A percentile compares a stretch with the other conserved stretches of the same genome.
These are phyloP conservation scores for Hymenotorrendiella dingleyae DNA, from an alignment of 2,329 filamentous ascomycete genomes.

Conservation along the genomic window DNA sequence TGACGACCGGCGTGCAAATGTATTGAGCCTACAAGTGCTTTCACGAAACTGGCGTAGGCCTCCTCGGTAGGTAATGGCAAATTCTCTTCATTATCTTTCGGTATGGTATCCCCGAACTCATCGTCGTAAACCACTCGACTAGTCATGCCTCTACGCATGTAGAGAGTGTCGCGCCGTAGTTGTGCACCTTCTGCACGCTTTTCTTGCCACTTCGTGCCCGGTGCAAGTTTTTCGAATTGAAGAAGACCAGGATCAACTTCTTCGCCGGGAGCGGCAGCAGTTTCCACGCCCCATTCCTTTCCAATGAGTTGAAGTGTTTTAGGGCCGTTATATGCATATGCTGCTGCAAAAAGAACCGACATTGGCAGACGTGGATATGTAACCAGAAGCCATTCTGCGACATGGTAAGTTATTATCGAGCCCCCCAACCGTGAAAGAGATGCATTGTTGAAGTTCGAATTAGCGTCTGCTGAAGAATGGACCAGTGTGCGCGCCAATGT, in stretches of 20 bases:
- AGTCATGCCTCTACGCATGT: constrained; percentile 64
- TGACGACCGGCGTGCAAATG: constrained; percentile 79
- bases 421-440: constrained; percentile 75
- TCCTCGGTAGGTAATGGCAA: constrained; percentile 26
- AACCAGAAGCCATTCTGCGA: constrained; percentile 80
- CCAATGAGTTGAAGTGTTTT: constrained; percentile 69
- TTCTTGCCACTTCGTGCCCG: constrained; percentile 39
- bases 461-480: constrained; percentile 75
- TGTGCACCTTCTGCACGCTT: constrained; percentile 42
- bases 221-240: constrained; percentile 58
- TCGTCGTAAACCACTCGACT: constrained; percentile 77
- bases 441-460: constrained; percentile 81
- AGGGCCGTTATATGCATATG: constrained; percentile 76
- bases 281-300: constrained; percentile 85
- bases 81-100: constrained; percentile 22
- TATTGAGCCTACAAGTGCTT: constrained; percentile 76
- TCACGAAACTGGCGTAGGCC: constrained; percentile 71
- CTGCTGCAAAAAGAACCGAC: constrained; percentile 77
- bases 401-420: constrained; percentile 82
- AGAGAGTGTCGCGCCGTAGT: constrained; percentile 44
- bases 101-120: constrained; percentile 68
- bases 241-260: constrained; percentile 90
- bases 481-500: constrained; percentile 82
- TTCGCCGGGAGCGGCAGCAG: constrained; percentile 75
- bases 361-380: constrained; percentile 88